Conservation (phyloP, 2,329 filamentous ascomycete species). For the Aureobasidium uvarum region DNA sequence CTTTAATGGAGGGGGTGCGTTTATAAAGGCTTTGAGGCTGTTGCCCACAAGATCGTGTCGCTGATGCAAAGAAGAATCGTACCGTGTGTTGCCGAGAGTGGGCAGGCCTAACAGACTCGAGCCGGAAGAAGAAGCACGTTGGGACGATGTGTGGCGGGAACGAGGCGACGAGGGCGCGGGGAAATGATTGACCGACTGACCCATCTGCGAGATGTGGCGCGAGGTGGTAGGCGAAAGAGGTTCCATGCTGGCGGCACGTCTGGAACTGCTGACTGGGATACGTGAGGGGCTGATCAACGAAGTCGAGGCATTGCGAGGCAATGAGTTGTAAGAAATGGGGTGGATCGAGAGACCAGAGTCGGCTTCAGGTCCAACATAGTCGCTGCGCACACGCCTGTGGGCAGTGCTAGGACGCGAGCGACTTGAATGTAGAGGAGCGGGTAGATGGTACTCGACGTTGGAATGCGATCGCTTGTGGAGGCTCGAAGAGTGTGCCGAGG, state of each 20-base stretch:
- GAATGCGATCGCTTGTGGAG: constrained; percentile 27
- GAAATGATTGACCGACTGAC: constrained; percentile 17
- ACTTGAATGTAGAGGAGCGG: neutral
- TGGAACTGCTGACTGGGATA: constrained; percentile 36
- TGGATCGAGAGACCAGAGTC: neutral
- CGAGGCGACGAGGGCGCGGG: constrained; percentile 17
- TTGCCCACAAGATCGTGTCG: constrained; percentile 38
- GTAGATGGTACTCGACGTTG: constrained; percentile 10
- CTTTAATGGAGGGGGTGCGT: constrained; percentile 65
- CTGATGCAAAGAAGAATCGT: constrained; percentile 41
- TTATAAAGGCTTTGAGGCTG: constrained; percentile 68
- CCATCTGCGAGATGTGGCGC: constrained; percentile 20
- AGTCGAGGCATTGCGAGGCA: constrained; percentile 12
- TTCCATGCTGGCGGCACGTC: constrained; percentile 14
- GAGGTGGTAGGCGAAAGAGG: constrained; percentile 18
- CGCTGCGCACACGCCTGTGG: constrained; percentile 21
- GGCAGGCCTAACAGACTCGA: constrained; percentile 26
- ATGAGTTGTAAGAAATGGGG: neutral
- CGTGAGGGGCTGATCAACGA: constrained; percentile 31
- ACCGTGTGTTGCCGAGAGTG: constrained; percentile 37
- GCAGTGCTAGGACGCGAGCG: constrained; percentile 2
- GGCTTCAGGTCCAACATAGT: neutral
- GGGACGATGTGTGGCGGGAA: neutral
- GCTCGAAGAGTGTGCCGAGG: constrained; percentile 14
- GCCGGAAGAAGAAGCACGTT: constrained; percentile 29